Base-by-base conservation (phyloP, 73 alveolate genomes). In the Tetrahymena elliotti region DNA sequence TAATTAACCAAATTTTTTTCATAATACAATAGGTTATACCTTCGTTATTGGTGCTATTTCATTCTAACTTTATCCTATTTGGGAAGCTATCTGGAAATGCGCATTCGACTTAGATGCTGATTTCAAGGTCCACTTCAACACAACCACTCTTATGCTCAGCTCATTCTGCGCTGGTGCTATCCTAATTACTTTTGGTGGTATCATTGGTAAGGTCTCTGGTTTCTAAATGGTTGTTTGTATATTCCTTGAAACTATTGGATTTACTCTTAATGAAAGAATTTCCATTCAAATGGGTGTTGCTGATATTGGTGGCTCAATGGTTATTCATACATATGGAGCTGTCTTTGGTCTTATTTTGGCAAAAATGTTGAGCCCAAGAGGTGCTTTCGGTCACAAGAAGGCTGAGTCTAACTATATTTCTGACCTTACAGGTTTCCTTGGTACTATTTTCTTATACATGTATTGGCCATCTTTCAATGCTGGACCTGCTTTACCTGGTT, bases 391-490 rank as follows among this genome's bases (percentile, higher is more conserved):
- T n/a, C 97, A 96, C 94, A 68, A 96, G 40, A 93, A 96, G 92
- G 95, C 97, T 88, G 96, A 92, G 20, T 95, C 97, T n/a, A 94
- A 96, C 95, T 98, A 98, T 95, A 84, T 95, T 93, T 97, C 99
- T 20, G 97, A 98, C 95, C 93, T 97, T 38, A 33, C 97, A 1
- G 96, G 99, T 68, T 95, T 98, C 96, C 93, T 98, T 68, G 99
- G 99, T 3, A 83, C 99, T 53, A 95, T 98, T 37, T 98, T 98
- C 97, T 95, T 98, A n/a, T 98, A 98, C 98, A 94, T 97, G 97
- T 98, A 93, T 95, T 98, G 98, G 98, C 99, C 99, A 33, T 96
- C 99, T 37, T 98, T 98, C 97, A 98, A 98, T 93, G 98, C 97
- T 2, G 98, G 98, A 12, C 93, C 95, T 5, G 99, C 97, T 11